These are phyloP conservation scores for Trichoderma pleuroti DNA, from an alignment of 2,329 filamentous ascomycete genomes.

Conservation along the genomic window DNA sequence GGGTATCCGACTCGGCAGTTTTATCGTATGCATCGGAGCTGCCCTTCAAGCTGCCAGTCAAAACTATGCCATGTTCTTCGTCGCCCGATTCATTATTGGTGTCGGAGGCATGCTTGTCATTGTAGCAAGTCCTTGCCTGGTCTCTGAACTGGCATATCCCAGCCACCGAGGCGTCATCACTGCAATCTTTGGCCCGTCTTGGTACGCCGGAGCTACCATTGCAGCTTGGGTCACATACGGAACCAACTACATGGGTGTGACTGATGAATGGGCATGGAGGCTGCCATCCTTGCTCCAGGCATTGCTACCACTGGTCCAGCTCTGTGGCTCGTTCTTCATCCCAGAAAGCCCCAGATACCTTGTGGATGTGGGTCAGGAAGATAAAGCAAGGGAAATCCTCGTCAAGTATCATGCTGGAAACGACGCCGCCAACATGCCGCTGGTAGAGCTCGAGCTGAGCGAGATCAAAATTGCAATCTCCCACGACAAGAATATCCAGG, in stretches of 20 bases:
- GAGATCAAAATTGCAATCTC: slow-evolving; percentile 38
- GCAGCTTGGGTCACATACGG: slow-evolving; percentile 17
- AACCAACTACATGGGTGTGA: slow-evolving; percentile 5
- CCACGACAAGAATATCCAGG: slow-evolving; percentile 26
- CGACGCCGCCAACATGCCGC: slow-evolving; percentile 33
- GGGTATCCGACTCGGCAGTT: neutral
- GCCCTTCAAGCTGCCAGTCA: slow-evolving; percentile 31
- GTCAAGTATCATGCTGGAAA: slow-evolving; percentile 40
- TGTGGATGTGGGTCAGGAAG: slow-evolving; percentile 30
- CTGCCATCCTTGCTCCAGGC: slow-evolving; percentile 24
- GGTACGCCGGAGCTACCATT: slow-evolving; percentile 2
- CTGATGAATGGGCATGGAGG: slow-evolving; percentile 23
- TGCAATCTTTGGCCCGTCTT: neutral
- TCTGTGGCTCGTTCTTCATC: slow-evolving; percentile 32
- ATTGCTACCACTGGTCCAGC: slow-evolving; percentile 18
- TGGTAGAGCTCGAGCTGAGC: slow-evolving; percentile 38
- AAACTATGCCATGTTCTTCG: slow-evolving; percentile 49
- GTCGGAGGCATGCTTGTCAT: slow-evolving; percentile 51
- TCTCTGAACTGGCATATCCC: neutral
- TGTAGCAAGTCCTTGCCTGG: slow-evolving; percentile 33
- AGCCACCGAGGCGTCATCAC: neutral
- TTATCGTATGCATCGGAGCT: slow-evolving; percentile 19
- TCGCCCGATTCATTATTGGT: slow-evolving; percentile 50
- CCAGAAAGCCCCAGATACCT: slow-evolving; percentile 35
- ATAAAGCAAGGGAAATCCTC: slow-evolving; percentile 36